Base-by-base conservation (phyloP, 2,329 filamentous ascomycete species). In the Alternaria tenuissima region DNA sequence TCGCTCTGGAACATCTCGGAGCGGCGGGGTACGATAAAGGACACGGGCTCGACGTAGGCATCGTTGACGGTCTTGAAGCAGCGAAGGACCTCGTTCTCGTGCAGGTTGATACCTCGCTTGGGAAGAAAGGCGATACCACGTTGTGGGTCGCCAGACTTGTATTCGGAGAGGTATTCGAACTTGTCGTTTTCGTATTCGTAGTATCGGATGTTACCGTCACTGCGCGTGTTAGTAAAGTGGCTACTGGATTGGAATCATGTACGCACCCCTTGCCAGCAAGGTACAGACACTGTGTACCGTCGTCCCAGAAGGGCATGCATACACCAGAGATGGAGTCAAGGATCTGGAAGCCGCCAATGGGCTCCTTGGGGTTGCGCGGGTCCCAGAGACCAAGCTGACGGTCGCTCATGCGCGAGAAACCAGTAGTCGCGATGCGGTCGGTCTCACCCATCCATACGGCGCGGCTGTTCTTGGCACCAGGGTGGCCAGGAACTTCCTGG, bases 261-360 rank as follows among this genome's bases (percentile, higher is more conserved):
- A 81, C 91, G 83, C 81, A 94, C 92, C 94, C 95, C 84, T 98
- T 98, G 77, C 95, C 95, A 73, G 95, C 95, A 76, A 99, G 87
- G 81, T 97, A 99, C 75, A 99, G 84, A 78, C 93, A 96, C 82
- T 95, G 93, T 53, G 92, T 97, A 62, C 94, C 93, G 62, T 98
- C 94, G 78, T 99, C 95, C 95, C 95, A 99, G 87, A 99, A 98
- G 32, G 95, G 95, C 92, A 99, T 97, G 86, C 93, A 96, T 61
- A 99, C 94, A 78, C 95, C 95, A 46, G 94, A 97, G 74, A 97
- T 97, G 47, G 93, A 96, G 81, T 99, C 95, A 49, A 99, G 86
- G 69, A 91, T 91, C 72, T 88, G 89, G 82, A 97, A 97, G 16
- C 93, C 94, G 52, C 92, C 93, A 72, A 98, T 90, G 49, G 95